phyloP scores from a whole-genome alignment of 192 early-diverging fungal species.

The Entomortierella chlamydospora region DNA sequence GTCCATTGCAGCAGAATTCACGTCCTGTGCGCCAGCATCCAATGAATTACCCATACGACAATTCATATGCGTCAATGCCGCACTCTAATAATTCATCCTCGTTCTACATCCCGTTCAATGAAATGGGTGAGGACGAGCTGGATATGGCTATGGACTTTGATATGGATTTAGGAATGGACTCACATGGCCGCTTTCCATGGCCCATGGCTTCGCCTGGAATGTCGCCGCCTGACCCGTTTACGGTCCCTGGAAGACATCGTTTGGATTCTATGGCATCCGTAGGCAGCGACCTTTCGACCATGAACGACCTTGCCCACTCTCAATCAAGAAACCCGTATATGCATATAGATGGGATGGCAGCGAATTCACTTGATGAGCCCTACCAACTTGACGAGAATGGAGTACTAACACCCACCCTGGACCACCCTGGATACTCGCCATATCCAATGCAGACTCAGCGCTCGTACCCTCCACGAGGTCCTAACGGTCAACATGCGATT shows the following conservation, averaged over 20 bases:
- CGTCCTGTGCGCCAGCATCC: slow-evolving; percentile 5
- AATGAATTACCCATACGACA: slow-evolving; percentile 10
- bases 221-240: slow-evolving; percentile 14
- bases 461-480: slow-evolving; percentile 5
- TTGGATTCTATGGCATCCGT: slow-evolving; percentile 37
- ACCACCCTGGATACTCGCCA: slow-evolving; percentile 5
- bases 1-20: slow-evolving; percentile 13
- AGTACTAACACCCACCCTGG: slow-evolving; percentile 12
- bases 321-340: slow-evolving; percentile 7
- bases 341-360: slow-evolving; percentile 25
- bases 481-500: background rate
- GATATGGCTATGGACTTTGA: slow-evolving; percentile 47
- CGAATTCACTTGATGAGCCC: slow-evolving; percentile 30
- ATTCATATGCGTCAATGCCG: slow-evolving; percentile 15
- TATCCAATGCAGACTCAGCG: slow-evolving; percentile 13
- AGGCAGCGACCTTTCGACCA: slow-evolving; percentile 23
- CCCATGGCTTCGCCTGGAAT: slow-evolving; percentile 12
- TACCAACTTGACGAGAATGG: slow-evolving; percentile 50
- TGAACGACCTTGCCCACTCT: slow-evolving; percentile 12
- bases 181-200: slow-evolving; percentile 8
- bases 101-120: slow-evolving; percentile 36
- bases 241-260: slow-evolving; percentile 16
- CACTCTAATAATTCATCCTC: slow-evolving; percentile 20
- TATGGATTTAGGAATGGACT: slow-evolving; percentile 32
- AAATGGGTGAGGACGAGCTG: slow-evolving; percentile 38